Percentiles rank a stretch among this genome's conserved stretches.
Evolutionary conservation across 495 filamentous ascomycete species (phyloP).

Genomic region (Penicillium soppii): DNA sequence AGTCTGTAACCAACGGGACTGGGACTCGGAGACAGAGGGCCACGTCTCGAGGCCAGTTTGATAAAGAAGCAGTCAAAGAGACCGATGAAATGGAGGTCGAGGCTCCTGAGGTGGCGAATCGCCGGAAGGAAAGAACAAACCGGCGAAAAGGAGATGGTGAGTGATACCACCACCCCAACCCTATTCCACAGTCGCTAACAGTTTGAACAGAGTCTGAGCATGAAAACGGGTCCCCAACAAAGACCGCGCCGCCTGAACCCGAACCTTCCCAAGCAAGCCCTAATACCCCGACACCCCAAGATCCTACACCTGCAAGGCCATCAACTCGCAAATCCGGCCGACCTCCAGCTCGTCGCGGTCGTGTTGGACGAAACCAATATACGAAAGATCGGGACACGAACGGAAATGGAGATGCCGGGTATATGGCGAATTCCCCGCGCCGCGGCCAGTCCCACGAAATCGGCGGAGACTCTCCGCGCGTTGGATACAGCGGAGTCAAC

Average conservation of each 20-base stretch:
- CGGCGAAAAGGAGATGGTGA: slow-evolving; percentile 75
- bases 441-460: slow-evolving; percentile 66
- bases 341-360: slow-evolving; percentile 60
- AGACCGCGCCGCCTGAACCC: slow-evolving; percentile 38
- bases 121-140: slow-evolving; percentile 73
- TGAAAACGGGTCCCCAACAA: slow-evolving; percentile 39
- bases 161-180: slow-evolving; percentile 12
- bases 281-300: slow-evolving; percentile 52
- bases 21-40: slow-evolving; percentile 65
- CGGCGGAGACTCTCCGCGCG: slow-evolving; percentile 42
- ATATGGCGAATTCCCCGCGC: slow-evolving; percentile 53
- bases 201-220: slow-evolving; percentile 33
- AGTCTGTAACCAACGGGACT: slow-evolving; percentile 46
- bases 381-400: slow-evolving; percentile 70
- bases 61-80: slow-evolving; percentile 68
- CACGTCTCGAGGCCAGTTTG: slow-evolving; percentile 64
- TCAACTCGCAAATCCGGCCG: slow-evolving; percentile 67
- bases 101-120: slow-evolving; percentile 66
- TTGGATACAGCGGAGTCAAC: slow-evolving; percentile 32
- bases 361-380: slow-evolving; percentile 84
- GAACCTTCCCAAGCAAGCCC: slow-evolving; percentile 49
- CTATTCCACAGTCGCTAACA: slow-evolving; percentile 5
- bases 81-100: slow-evolving; percentile 62
- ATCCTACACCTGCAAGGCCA: slow-evolving; percentile 39
- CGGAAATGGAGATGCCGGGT: slow-evolving; percentile 46